Conservation (phyloP, 768 basidiomycete genomes). For the Trametes punicea region DNA sequence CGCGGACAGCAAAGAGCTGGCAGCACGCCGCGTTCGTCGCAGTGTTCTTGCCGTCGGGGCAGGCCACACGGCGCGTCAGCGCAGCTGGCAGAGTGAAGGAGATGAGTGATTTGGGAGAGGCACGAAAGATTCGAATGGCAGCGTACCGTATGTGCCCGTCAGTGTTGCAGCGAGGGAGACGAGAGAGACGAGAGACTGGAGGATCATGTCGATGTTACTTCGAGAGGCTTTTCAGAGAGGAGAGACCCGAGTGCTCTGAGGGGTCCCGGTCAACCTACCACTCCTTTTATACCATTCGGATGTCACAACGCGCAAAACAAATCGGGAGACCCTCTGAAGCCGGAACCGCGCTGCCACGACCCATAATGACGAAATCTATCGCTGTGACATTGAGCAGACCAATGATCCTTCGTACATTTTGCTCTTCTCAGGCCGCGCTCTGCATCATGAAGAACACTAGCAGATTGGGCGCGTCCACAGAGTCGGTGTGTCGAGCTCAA, state of each 20-base stretch:
- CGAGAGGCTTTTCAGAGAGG: not conserved
- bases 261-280: not conserved
- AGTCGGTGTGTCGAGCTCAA: too few species aligned
- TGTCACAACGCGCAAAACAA: not conserved
- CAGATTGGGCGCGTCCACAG: not conserved
- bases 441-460: not conserved
- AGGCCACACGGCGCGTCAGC: conserved; percentile 24
- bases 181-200: conserved; percentile 19
- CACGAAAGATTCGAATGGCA: not conserved
- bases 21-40: conserved; percentile 32
- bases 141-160: conserved; percentile 14
- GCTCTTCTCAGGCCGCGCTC: not conserved
- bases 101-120: conserved; percentile 17
- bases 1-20: conserved; percentile 29
- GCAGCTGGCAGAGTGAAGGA: conserved; percentile 11
- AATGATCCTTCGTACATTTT: not conserved
- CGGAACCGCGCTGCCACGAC: not conserved
- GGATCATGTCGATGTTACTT: conserved; percentile 17
- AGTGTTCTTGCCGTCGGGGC: conserved; percentile 30
- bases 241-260: conserved; percentile 5
- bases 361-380: too few species aligned
- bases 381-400: not conserved
- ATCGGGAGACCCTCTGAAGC: not conserved
- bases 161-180: conserved; percentile 16
- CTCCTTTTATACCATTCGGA: not conserved